Evolutionary conservation across 2,329 filamentous ascomycete genomes (phyloP).

Genomic region (Helicocarpus griseus): DNA sequence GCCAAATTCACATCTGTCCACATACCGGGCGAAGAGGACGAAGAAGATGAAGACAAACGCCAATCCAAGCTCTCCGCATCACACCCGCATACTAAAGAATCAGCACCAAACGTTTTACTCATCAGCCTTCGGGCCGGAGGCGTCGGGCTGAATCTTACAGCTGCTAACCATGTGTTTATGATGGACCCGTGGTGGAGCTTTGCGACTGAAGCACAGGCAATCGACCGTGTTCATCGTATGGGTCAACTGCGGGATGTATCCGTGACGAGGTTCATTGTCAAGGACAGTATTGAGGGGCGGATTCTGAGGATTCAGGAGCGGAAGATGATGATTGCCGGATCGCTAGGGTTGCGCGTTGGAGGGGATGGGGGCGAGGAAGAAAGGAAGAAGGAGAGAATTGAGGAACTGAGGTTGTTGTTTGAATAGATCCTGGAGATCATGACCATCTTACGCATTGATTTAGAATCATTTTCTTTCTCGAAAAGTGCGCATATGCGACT

Average conservation of each 20-base stretch:
- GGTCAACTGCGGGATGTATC: constrained; percentile 79
- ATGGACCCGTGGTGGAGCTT: constrained; percentile 99
- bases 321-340: constrained; percentile 82
- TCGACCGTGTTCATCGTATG: constrained; percentile 96
- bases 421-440: constrained; percentile 17
- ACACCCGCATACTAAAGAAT: constrained; percentile 9
- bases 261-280: constrained; percentile 80
- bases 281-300: constrained; percentile 84
- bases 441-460: background rate
- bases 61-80: constrained; percentile 10
- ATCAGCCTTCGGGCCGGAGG: constrained; percentile 83
- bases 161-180: constrained; percentile 85
- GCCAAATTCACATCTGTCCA: constrained; percentile 53
- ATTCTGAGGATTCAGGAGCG: constrained; percentile 90
- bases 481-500: too few relatives aligned
- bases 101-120: constrained; percentile 51
- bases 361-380: constrained; percentile 81
- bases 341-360: constrained; percentile 91
- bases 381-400: constrained; percentile 78
- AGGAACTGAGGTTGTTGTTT: constrained; percentile 87
- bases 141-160: constrained; percentile 85
- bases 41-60: constrained; percentile 24
- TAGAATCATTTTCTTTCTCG: background rate
- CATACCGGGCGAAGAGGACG: constrained; percentile 25
- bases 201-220: constrained; percentile 90